These are phyloP conservation scores for Polygonum aviculare DNA, from an alignment of 148 eudicot species.

Conservation along the genomic window DNA sequence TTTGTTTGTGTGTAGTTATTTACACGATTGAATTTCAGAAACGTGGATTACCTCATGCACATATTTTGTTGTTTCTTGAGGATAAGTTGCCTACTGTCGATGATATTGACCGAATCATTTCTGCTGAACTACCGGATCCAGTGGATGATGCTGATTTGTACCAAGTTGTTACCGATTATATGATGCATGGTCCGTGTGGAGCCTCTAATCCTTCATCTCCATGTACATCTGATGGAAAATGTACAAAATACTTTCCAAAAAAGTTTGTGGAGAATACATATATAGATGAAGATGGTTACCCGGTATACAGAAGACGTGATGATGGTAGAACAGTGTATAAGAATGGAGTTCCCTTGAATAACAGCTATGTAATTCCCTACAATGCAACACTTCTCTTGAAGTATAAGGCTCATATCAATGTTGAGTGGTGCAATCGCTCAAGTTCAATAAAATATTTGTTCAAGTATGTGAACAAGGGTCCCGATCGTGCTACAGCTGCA, in stretches of 20 bases:
- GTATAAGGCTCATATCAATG: conserved; percentile 12
- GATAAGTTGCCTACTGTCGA: conserved; percentile 5
- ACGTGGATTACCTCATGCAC: neutral
- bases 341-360: neutral
- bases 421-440: conserved; percentile 16
- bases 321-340: neutral
- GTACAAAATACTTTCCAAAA: conserved; percentile 13
- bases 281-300: conserved; percentile 10
- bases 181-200: conserved; percentile 7
- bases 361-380: neutral
- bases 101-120: conserved; percentile 14
- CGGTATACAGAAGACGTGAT: neutral
- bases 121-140: conserved; percentile 15
- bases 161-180: neutral
- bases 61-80: neutral
- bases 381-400: neutral
- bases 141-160: neutral
- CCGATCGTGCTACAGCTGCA: neutral
- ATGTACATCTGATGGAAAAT: neutral
- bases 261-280: neutral
- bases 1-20: conserved; percentile 13
- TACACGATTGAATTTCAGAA: conserved; percentile 22
- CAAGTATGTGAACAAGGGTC: conserved; percentile 17
- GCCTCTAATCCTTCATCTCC: neutral
- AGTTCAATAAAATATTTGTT: conserved; percentile 14